Percentiles rank a stretch among this genome's conserved stretches.
Evolutionary conservation across 169 alveolate species (phyloP).

Genomic region (Plasmodium ovale): DNA sequence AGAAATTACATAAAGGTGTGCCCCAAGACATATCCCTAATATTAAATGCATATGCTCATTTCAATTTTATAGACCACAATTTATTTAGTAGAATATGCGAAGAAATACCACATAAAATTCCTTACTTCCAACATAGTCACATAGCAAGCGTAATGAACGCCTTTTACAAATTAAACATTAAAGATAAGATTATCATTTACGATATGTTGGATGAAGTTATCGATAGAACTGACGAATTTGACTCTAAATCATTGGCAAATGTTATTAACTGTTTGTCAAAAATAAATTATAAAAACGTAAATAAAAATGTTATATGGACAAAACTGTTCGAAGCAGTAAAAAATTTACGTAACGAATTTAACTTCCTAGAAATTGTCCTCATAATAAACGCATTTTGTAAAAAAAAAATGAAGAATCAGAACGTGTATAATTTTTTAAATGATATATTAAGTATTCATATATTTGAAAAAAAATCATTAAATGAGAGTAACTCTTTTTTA

Average conservation of each 20-base stretch:
- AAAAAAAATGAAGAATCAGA: conserved; percentile 54
- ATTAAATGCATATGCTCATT: conserved; percentile 71
- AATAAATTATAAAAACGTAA: conserved; percentile 48
- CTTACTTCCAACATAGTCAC: conserved; percentile 38
- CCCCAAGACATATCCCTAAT: conserved; percentile 74
- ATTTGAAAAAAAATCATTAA: conserved; percentile 30
- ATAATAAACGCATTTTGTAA: conserved; percentile 59
- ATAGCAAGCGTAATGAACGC: conserved; percentile 67
- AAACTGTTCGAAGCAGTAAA: conserved; percentile 45
- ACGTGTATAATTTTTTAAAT: conserved; percentile 16
- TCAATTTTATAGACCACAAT: conserved; percentile 52
- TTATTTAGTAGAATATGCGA: conserved; percentile 74
- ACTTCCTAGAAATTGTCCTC: conserved; percentile 38
- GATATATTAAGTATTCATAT: conserved; percentile 32
- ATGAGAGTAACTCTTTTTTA: conserved; percentile 47
- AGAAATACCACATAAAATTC: conserved; percentile 76
- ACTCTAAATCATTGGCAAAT: conserved; percentile 58
- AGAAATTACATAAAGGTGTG: conserved; percentile 68
- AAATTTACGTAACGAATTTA: conserved; percentile 50
- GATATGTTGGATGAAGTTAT: conserved; percentile 60
- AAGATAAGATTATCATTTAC: conserved; percentile 55
- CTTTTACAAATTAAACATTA: conserved; percentile 59
- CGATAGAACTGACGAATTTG: conserved; percentile 68
- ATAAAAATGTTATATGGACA: conserved; percentile 47
- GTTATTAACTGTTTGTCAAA: conserved; percentile 61